Percentiles rank a stretch among this genome's conserved stretches.
These are phyloP conservation scores for Xylariaceae sp. DNA, from an alignment of 2,329 filamentous ascomycete species.

Conservation along the genomic window DNA sequence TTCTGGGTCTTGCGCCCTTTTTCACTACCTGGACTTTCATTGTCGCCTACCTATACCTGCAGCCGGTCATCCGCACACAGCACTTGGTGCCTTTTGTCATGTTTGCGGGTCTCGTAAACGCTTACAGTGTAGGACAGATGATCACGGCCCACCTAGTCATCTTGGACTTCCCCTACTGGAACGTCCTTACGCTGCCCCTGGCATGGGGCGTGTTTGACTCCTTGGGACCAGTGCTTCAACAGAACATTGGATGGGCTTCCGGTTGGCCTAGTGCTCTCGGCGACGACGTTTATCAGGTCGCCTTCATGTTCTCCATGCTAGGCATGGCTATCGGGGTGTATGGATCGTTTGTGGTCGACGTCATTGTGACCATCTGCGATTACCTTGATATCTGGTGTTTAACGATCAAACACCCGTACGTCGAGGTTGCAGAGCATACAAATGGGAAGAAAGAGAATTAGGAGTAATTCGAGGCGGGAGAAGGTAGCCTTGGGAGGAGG, in stretches of 20 bases:
- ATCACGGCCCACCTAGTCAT: slow-evolving; percentile 92
- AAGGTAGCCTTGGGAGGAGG: no score
- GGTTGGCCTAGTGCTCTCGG: slow-evolving; percentile 77
- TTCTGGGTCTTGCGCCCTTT: slow-evolving; percentile 81
- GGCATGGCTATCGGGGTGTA: slow-evolving; percentile 87
- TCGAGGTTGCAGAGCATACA: slow-evolving; percentile 38
- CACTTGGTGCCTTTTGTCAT: slow-evolving; percentile 87
- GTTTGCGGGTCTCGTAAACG: slow-evolving; percentile 86
- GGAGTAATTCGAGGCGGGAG: no score
- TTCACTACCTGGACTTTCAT: slow-evolving; percentile 74
- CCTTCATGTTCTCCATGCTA: slow-evolving; percentile 84
- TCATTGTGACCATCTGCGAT: slow-evolving; percentile 96
- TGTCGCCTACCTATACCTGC: slow-evolving; percentile 73
- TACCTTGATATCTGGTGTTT: slow-evolving; percentile 98
- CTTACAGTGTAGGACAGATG: slow-evolving; percentile 92
- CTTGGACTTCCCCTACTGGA: slow-evolving; percentile 83
- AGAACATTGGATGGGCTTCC: slow-evolving; percentile 53
- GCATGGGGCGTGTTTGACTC: slow-evolving; percentile 76
- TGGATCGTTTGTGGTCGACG: slow-evolving; percentile 93
- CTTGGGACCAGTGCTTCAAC: slow-evolving; percentile 63
- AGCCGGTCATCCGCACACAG: slow-evolving; percentile 75
- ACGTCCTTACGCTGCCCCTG: slow-evolving; percentile 76
- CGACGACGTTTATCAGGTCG: slow-evolving; percentile 78
- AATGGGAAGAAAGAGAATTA: slow-evolving; percentile 1
- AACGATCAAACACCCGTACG: slow-evolving; percentile 82